Conservation (phyloP, 2,329 filamentous ascomycete species). For the Hypoxylon sp. region DNA sequence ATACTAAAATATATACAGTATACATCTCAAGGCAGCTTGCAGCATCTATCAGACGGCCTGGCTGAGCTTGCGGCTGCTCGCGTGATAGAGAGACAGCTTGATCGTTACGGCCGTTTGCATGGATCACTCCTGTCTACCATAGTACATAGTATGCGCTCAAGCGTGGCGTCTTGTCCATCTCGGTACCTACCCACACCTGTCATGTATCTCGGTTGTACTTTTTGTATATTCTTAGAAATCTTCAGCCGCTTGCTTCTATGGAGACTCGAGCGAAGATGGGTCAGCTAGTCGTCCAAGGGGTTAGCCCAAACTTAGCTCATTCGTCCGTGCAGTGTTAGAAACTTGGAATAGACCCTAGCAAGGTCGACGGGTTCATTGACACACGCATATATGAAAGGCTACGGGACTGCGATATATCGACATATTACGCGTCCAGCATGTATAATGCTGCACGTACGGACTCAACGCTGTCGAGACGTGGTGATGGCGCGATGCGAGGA, state of each 20-base stretch:
- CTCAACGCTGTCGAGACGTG: constrained; percentile 14
- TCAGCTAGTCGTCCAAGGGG: not conserved
- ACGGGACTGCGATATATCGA: constrained; percentile 2
- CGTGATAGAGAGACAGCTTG: not conserved
- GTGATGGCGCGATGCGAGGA: constrained; percentile 13
- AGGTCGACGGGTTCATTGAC: constrained; percentile 18
- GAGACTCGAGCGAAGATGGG: constrained; percentile 3
- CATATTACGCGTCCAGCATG: constrained; percentile 13
- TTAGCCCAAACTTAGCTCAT: constrained; percentile 26
- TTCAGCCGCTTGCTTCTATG: constrained; percentile 17
- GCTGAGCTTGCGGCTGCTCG: not conserved
- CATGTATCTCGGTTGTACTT: constrained; percentile 8
- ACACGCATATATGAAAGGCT: constrained; percentile 22
- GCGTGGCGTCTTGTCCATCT: not conserved
- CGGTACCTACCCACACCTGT: constrained; percentile 8
- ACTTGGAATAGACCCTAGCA: constrained; percentile 26
- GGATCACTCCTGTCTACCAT: not conserved
- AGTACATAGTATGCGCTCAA: no score
- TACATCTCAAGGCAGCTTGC: no score
- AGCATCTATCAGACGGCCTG: no score
- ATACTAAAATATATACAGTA: no score
- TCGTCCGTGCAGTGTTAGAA: constrained; percentile 21
- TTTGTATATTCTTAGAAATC: not conserved
- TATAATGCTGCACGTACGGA: constrained; percentile 28
- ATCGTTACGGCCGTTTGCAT: constrained; percentile 1